A percentile compares a stretch with the other conserved stretches of the same genome.
These are phyloP conservation scores for Eucommia ulmoides DNA, from an alignment of 257 asterid species.

Conservation along the genomic window DNA sequence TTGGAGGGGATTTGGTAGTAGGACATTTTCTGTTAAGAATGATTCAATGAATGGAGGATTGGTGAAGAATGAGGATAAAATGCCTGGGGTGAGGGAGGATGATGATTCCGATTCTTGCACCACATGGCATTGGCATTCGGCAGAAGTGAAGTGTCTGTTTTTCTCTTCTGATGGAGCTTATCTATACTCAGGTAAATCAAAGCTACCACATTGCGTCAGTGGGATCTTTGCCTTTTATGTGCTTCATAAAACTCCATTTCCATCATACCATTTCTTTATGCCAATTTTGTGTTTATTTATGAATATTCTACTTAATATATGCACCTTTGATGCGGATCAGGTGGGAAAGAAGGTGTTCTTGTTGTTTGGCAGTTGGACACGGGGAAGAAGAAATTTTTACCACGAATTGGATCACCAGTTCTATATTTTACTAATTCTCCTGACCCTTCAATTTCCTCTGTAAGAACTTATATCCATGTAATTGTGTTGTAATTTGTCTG, in stretches of 20 bases:
- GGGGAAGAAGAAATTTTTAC: slow-evolving; percentile 76
- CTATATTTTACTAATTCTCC: slow-evolving; percentile 55
- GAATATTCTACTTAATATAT: background rate
- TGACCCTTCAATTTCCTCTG: slow-evolving; percentile 74
- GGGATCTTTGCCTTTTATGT: background rate
- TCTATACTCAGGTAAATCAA: slow-evolving; percentile 69
- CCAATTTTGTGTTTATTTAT: background rate
- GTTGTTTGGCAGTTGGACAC: slow-evolving; percentile 97
- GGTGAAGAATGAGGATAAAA: slow-evolving; percentile 38
- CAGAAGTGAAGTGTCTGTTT: slow-evolving; percentile 67
- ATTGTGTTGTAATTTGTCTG: slow-evolving; percentile 7
- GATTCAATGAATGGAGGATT: slow-evolving; percentile 22
- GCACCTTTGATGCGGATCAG: slow-evolving; percentile 23
- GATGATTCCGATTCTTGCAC: slow-evolving; percentile 90
- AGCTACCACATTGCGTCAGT: background rate
- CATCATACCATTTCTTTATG: background rate
- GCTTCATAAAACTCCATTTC: background rate
- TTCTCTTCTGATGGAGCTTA: slow-evolving; percentile 93
- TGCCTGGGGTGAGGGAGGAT: slow-evolving; percentile 64
- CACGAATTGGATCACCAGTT: slow-evolving; percentile 86
- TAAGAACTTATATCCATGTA: slow-evolving; percentile 21
- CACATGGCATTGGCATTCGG: slow-evolving; percentile 97
- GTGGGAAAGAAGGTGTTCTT: slow-evolving; percentile 94
- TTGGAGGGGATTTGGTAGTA: slow-evolving; percentile 81
- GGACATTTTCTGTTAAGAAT: slow-evolving; percentile 18